phyloP scores from a whole-genome alignment of 75 land plant species.

The Azolla pinnata region DNA sequence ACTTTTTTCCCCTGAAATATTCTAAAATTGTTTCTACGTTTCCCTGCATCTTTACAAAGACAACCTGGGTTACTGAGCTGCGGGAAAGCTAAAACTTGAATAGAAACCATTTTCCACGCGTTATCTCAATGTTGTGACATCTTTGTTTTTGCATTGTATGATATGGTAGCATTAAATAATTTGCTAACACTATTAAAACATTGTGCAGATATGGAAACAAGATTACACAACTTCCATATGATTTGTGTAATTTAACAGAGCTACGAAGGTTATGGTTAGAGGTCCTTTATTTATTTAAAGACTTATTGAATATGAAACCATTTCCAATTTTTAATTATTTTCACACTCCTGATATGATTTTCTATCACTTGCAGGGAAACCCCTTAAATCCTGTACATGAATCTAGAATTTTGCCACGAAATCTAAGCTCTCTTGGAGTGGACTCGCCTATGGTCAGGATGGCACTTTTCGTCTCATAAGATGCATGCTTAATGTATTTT shows the following conservation, averaged over 20 bases:
- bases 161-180: too few relatives aligned
- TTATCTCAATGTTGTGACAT: neutral
- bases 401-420: constrained; percentile 8
- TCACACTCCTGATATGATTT: too few relatives aligned
- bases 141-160: neutral
- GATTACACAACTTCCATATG: constrained; percentile 15
- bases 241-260: constrained; percentile 12
- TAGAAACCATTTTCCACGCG: neutral
- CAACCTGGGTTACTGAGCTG: too few relatives aligned
- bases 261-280: constrained; percentile 30
- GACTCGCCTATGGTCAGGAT: constrained; percentile 26
- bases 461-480: too few relatives aligned
- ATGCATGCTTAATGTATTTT: too few relatives aligned
- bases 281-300: constrained; percentile 4
- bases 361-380: constrained; percentile 19
- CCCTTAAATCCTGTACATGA: constrained; percentile 14
- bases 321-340: too few relatives aligned
- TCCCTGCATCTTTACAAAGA: neutral
- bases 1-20: too few relatives aligned
- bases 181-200: too few relatives aligned
- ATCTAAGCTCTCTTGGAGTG: constrained; percentile 20
- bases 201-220: constrained; percentile 44
- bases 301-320: neutral
- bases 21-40: too few relatives aligned
- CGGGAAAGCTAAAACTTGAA: too few relatives aligned